These are phyloP conservation scores for Malassezia furfur DNA, from an alignment of 1,284 basidiomycete genomes.

Conservation along the genomic window DNA sequence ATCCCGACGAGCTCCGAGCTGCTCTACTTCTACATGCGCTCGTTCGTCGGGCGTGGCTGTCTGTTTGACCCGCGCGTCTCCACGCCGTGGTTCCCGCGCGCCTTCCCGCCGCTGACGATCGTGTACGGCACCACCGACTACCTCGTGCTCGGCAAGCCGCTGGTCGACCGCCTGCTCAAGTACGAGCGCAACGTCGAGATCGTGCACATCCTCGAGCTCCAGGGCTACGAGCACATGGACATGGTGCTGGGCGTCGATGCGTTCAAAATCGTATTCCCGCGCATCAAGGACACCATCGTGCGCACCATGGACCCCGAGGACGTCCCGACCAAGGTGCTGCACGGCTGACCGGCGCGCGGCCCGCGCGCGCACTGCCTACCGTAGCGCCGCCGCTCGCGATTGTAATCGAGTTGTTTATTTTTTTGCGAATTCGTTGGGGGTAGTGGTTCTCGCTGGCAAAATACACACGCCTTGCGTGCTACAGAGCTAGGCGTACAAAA, in stretches of 20 bases:
- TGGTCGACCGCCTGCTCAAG: slow-evolving; percentile 34
- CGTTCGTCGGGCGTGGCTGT: slow-evolving; percentile 44
- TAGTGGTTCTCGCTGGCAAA: not conserved
- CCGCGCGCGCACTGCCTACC: no score
- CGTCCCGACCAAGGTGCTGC: slow-evolving; percentile 2
- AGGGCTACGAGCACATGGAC: slow-evolving; percentile 46
- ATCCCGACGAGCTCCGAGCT: slow-evolving; percentile 41
- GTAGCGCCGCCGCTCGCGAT: no score
- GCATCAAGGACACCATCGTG: slow-evolving; percentile 43
- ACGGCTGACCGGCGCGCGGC: no score
- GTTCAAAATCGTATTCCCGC: slow-evolving; percentile 38
- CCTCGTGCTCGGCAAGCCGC: slow-evolving; percentile 44
- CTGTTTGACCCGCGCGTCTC: slow-evolving; percentile 43
- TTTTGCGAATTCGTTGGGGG: no score
- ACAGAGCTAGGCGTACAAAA: not conserved
- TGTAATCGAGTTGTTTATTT: no score
- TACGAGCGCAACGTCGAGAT: slow-evolving; percentile 44
- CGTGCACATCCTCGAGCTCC: slow-evolving; percentile 43
- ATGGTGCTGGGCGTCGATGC: slow-evolving; percentile 44
- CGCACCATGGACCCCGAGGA: slow-evolving; percentile 34
- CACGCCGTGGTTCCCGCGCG: slow-evolving; percentile 41
- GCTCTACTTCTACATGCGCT: slow-evolving; percentile 47
- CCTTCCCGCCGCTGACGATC: slow-evolving; percentile 44
- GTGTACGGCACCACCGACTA: slow-evolving; percentile 43
- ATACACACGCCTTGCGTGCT: not conserved